Evolutionary conservation across 345 rosid genomes (phyloP), one percentile per base, ranked within the genome.

Genomic region (Gossypium anomalum): DNA sequence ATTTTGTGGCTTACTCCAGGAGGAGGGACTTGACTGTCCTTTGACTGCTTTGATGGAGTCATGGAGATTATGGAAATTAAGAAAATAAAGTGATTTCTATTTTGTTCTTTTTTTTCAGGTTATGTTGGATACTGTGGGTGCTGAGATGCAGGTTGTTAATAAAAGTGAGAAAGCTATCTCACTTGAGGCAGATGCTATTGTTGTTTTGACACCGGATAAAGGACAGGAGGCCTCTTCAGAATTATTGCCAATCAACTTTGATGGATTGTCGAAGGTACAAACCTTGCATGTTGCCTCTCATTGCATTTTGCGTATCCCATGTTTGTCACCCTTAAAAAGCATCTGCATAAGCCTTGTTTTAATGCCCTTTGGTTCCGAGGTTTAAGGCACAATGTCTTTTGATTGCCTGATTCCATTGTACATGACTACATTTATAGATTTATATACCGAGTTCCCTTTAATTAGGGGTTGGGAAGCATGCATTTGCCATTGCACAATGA

Each of bases 71-170:
- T 67, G 56, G 12, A 66, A 23, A 8, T 23, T 48, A 67, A 56
- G 71, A 67, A 63, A 67, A 67, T 47, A 14, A 68, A 51, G 15
- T 69, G 45, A 69, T 23, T 68, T 67, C 14, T 49, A 25, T 68
- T 20, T 59, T 51, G 17, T 51, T 45, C 17, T 10, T 16, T 59
- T 23, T 4, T 67, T n/a, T 73, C 77, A 95, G 99, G 98, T 95
- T 80, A 93, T 95, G 99, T 83, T 95, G 80, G 99, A 95, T 72
- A 93, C 98, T 0, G 99, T 95, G 22, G 99, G 99, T 58, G 83
- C 99, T 14, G 99, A 95, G 83, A 74, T 95, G 80, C 99, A 91
- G 89, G 99, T 95, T 52, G 79, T 89, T 77, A 95, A 95, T 79
- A 93, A 85, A 71, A 79, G 81, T 61, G 98, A 88, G 87, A 88